Conservation (phyloP, 2,329 filamentous ascomycete genomes). For the Claviceps africana region DNA sequence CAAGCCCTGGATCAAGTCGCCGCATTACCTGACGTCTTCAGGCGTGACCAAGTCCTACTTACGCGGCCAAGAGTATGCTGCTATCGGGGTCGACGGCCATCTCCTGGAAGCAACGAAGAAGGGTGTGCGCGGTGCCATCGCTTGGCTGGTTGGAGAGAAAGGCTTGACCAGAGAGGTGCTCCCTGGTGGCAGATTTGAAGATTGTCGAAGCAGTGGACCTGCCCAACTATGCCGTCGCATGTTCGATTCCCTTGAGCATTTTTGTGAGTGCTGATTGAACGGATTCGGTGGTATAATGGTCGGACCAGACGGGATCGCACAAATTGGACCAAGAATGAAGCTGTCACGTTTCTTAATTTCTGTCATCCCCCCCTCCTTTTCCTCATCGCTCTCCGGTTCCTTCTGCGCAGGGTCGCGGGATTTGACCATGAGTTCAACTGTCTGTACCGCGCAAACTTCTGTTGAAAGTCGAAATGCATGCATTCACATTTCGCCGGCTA, state of each 20-base stretch:
- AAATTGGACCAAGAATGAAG: background rate
- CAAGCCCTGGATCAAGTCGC: slow-evolving; percentile 30
- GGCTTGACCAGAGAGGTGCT: slow-evolving; percentile 27
- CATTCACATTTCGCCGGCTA: too few species aligned
- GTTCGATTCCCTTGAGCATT: slow-evolving; percentile 32
- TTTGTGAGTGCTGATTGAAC: slow-evolving; percentile 17
- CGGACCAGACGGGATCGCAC: background rate
- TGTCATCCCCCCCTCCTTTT: too few species aligned
- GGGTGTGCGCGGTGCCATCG: slow-evolving; percentile 32
- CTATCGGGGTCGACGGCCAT: slow-evolving; percentile 32
- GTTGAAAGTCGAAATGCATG: too few species aligned
- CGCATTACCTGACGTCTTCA: slow-evolving; percentile 30
- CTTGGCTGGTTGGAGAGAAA: slow-evolving; percentile 33
- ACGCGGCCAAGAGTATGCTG: slow-evolving; percentile 27
- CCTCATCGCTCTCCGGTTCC: too few species aligned
- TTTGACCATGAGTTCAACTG: too few species aligned
- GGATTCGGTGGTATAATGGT: background rate
- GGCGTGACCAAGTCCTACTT: slow-evolving; percentile 7
- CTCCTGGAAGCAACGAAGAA: slow-evolving; percentile 33
- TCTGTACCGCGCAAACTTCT: too few species aligned
- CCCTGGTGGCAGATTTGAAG: slow-evolving; percentile 34
- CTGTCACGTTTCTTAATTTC: too few species aligned
- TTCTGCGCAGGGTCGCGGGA: too few species aligned
- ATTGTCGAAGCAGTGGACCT: slow-evolving; percentile 40
- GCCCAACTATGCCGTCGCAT: slow-evolving; percentile 37